Evolutionary conservation across 306 rosid species (phyloP).

Genomic region (Lathyrus oleraceus): DNA sequence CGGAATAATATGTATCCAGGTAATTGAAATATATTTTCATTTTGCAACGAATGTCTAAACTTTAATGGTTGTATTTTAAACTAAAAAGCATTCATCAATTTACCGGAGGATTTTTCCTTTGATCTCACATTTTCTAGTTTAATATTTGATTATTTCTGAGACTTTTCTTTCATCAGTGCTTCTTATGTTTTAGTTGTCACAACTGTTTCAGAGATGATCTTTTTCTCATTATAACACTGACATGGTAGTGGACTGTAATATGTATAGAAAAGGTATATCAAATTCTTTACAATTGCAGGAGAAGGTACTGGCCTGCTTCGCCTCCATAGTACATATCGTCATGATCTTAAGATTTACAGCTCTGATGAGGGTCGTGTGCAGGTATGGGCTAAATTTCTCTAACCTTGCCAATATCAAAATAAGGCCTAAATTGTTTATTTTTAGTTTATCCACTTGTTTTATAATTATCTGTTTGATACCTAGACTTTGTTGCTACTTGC

Average conservation of each 20-base stretch:
- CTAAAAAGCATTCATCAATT: background rate
- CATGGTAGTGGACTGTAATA: slow-evolving; percentile 17
- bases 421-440: slow-evolving; percentile 15
- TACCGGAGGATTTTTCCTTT: background rate
- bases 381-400: slow-evolving; percentile 49
- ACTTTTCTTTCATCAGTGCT: background rate
- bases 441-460: background rate
- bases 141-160: slow-evolving; percentile 10
- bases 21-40: slow-evolving; percentile 33
- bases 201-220: slow-evolving; percentile 23
- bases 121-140: slow-evolving; percentile 2
- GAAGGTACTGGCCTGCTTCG: slow-evolving; percentile 98
- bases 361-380: slow-evolving; percentile 99
- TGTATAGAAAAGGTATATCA: slow-evolving; percentile 22
- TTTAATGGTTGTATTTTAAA: background rate
- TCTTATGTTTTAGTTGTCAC: slow-evolving; percentile 11
- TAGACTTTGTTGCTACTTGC: slow-evolving; percentile 30
- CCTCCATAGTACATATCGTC: slow-evolving; percentile 95
- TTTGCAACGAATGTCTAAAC: slow-evolving; percentile 11
- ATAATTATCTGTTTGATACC: slow-evolving; percentile 25
- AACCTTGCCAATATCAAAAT: slow-evolving; percentile 4
- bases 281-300: slow-evolving; percentile 53
- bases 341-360: slow-evolving; percentile 94
- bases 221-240: slow-evolving; percentile 25
- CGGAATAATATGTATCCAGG: slow-evolving; percentile 99